phyloP scores from a whole-genome alignment of 805 yeast species.

The Grigorovia humatica region DNA sequence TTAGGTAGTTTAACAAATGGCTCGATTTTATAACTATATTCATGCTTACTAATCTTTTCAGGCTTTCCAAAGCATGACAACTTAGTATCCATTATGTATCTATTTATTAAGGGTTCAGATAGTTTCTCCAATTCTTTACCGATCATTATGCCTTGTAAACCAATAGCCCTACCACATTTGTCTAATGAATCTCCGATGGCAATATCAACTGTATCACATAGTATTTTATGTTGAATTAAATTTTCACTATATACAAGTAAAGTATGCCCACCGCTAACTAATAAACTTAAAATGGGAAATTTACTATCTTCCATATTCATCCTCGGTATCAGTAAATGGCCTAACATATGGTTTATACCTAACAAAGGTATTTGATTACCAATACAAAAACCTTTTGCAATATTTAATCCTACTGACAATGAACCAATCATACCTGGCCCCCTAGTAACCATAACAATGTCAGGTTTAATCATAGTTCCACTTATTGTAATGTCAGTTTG shows the following conservation, averaged over 20 bases:
- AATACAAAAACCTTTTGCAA: slow-evolving; percentile 74
- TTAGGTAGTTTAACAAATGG: slow-evolving; percentile 29
- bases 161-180: slow-evolving; percentile 81
- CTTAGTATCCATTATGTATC: neutral
- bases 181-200: slow-evolving; percentile 93
- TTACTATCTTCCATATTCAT: slow-evolving; percentile 31
- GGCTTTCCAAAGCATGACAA: no score
- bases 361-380: slow-evolving; percentile 72
- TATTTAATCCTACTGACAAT: slow-evolving; percentile 66
- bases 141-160: slow-evolving; percentile 70
- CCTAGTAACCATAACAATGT: slow-evolving; percentile 77
- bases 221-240: slow-evolving; percentile 55
- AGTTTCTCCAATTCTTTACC: slow-evolving; percentile 66
- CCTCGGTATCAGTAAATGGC: slow-evolving; percentile 68
- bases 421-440: slow-evolving; percentile 98
- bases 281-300: slow-evolving; percentile 63
- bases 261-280: slow-evolving; percentile 93
- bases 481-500: neutral
- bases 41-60: no score
- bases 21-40: no score
- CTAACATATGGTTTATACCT: slow-evolving; percentile 96
- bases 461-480: slow-evolving; percentile 33
- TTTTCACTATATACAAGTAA: slow-evolving; percentile 63
- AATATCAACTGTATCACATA: slow-evolving; percentile 70
- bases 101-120: neutral